Evolutionary conservation across 2,329 filamentous ascomycete genomes (phyloP).

Genomic region (Aaosphaeria pasadenensis): DNA sequence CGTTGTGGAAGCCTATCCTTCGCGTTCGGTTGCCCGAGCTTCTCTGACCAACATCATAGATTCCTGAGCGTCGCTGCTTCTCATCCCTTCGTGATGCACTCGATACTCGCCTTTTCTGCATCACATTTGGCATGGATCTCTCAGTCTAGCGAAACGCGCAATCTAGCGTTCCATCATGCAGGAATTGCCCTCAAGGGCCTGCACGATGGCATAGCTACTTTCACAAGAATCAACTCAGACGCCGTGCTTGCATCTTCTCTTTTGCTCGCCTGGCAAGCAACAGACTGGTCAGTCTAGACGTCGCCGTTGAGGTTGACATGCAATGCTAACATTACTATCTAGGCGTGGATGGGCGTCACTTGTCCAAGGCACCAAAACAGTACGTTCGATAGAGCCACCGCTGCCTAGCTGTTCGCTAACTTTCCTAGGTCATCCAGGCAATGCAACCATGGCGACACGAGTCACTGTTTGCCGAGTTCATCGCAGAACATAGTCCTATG

Average conservation of each 20-base stretch:
- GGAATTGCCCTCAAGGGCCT: constrained; percentile 82
- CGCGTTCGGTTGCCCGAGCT: constrained; percentile 23
- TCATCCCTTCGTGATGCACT: constrained; percentile 89
- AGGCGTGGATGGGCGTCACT: constrained; percentile 92
- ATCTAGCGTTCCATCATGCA: constrained; percentile 86
- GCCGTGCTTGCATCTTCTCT: constrained; percentile 88
- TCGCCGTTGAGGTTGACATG: background rate
- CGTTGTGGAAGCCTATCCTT: constrained; percentile 15
- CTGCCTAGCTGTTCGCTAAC: background rate
- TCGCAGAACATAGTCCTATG: constrained; percentile 65
- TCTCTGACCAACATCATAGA: constrained; percentile 45
- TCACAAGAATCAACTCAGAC: constrained; percentile 84
- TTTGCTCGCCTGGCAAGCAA: constrained; percentile 92
- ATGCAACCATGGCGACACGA: constrained; percentile 93
- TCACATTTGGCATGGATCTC: constrained; percentile 90
- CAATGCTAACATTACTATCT: background rate
- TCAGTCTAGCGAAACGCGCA: constrained; percentile 77
- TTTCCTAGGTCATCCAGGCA: constrained; percentile 72
- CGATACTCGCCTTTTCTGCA: constrained; percentile 88
- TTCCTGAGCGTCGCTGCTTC: constrained; percentile 80
- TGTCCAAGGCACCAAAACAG: constrained; percentile 86
- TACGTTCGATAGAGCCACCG: constrained; percentile 48
- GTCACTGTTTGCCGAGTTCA: constrained; percentile 80
- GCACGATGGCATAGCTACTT: constrained; percentile 80
- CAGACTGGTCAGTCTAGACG: constrained; percentile 71